Conservation (phyloP, 345 rosid genomes). For the Physaria fendleri region DNA sequence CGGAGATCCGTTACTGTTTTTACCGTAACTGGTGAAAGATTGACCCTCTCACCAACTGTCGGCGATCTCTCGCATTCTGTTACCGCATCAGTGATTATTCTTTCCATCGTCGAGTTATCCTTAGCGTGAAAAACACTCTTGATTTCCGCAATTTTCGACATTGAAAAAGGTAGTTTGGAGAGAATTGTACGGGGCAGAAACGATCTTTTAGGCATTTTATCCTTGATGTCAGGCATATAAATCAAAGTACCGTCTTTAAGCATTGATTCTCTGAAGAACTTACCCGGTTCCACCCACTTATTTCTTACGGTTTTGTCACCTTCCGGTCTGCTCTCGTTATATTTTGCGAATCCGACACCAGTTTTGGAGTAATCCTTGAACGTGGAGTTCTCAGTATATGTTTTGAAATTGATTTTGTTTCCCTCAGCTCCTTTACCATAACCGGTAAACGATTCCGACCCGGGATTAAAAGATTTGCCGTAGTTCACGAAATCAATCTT, state of each 20-base stretch:
- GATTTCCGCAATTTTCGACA: constrained; percentile 30
- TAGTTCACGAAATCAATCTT: constrained; percentile 43
- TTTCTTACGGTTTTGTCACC: constrained; percentile 45
- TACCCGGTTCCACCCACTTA: constrained; percentile 79
- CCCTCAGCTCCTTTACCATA: constrained; percentile 47
- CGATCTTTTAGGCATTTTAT: constrained; percentile 84
- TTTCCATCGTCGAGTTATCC: constrained; percentile 65
- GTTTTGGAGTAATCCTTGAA: constrained; percentile 49
- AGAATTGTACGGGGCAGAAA: constrained; percentile 59
- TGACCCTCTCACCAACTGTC: no score
- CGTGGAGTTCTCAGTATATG: constrained; percentile 43
- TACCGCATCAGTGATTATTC: no score
- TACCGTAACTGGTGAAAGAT: constrained; percentile 59
- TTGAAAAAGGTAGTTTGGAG: constrained; percentile 57
- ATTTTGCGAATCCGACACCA: constrained; percentile 36
- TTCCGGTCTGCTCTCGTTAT: constrained; percentile 20
- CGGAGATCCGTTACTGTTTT: constrained; percentile 56
- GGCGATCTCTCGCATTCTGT: no score
- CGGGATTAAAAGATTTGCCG: constrained; percentile 49
- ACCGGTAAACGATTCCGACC: constrained; percentile 46
- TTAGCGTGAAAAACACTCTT: constrained; percentile 48
- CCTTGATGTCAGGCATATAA: constrained; percentile 75
- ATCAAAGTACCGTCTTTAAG: constrained; percentile 55
- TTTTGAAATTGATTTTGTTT: constrained; percentile 37
- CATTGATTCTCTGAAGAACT: constrained; percentile 59